These are phyloP conservation scores for Tetracladium marchalianum DNA, from an alignment of 495 filamentous ascomycete species.

Conservation along the genomic window DNA sequence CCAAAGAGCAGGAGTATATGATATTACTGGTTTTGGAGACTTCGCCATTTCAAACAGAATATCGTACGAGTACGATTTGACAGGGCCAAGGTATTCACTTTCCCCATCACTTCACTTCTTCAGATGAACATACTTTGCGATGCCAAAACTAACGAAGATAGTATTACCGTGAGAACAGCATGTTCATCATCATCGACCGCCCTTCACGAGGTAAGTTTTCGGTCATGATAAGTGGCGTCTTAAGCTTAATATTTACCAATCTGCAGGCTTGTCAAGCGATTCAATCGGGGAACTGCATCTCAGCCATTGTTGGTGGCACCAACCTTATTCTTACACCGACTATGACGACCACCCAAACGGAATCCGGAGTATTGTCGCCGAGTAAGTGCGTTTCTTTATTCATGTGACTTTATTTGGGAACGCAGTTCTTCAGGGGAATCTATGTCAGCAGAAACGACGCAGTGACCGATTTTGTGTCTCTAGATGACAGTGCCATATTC, in stretches of 20 bases:
- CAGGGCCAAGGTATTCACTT: constrained; percentile 21
- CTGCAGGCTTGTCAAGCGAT: constrained; percentile 1
- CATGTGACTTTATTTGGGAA: too few relatives aligned
- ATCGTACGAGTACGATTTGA: constrained; percentile 25
- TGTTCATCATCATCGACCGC: constrained; percentile 10
- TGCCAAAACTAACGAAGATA: neutral
- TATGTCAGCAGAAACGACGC: too few relatives aligned
- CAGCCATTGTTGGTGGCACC: constrained; percentile 29
- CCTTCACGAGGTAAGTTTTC: constrained; percentile 1
- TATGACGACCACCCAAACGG: neutral
- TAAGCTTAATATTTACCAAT: neutral
- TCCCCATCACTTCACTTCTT: neutral
- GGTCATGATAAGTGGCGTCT: neutral
- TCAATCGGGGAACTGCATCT: constrained; percentile 21
- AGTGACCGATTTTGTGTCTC: too few relatives aligned
- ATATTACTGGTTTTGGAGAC: constrained; percentile 19
- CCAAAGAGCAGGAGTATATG: constrained; percentile 6
- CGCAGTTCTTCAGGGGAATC: too few relatives aligned
- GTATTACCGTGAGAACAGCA: constrained; percentile 7
- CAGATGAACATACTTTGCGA: neutral
- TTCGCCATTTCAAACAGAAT: constrained; percentile 26
- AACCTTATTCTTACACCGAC: constrained; percentile 4
- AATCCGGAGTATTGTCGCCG: neutral
- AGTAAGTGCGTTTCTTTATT: neutral
- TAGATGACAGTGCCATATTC: too few relatives aligned